Evolutionary conservation across 495 filamentous ascomycete genomes (phyloP).

Genomic region (Penicillium simplicissimum): DNA sequence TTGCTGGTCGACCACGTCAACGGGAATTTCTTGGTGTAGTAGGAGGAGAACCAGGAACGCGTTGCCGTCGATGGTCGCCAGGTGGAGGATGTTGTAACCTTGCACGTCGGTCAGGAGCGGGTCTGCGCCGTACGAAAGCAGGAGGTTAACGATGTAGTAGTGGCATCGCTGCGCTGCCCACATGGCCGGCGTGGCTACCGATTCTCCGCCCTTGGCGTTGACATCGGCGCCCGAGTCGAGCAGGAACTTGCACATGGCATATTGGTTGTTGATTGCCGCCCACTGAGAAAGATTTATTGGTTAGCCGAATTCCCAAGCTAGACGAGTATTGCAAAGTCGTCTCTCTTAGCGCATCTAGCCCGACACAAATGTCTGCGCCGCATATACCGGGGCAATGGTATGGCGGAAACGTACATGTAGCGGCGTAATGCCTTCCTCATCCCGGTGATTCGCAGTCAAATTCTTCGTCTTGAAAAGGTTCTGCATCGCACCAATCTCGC

Average conservation of each 20-base stretch:
- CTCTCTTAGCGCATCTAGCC: not conserved
- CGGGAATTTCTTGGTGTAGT: constrained; percentile 88
- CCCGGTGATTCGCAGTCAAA: constrained; percentile 74
- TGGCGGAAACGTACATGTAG: constrained; percentile 70
- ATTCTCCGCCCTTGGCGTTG: constrained; percentile 93
- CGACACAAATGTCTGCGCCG: not conserved
- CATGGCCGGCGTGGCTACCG: constrained; percentile 86
- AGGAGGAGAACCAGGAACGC: constrained; percentile 86
- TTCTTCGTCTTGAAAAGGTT: constrained; percentile 82
- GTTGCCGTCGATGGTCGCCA: constrained; percentile 95
- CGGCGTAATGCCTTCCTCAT: constrained; percentile 91
- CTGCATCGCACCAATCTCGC: constrained; percentile 84
- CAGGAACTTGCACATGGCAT: constrained; percentile 92
- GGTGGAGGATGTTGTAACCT: constrained; percentile 95
- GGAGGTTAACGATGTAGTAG: constrained; percentile 78
- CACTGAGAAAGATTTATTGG: constrained; percentile 58
- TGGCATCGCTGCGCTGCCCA: constrained; percentile 96
- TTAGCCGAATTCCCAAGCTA: not conserved
- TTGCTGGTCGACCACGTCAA: constrained; percentile 84
- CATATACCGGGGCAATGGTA: not conserved
- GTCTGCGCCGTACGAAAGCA: constrained; percentile 86
- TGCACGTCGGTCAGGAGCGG: constrained; percentile 85
- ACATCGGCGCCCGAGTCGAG: constrained; percentile 87
- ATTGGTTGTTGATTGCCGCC: constrained; percentile 99
- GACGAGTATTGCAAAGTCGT: not conserved